Conservation (phyloP, 495 filamentous ascomycete species). For the Lentithecium fluviatile region DNA sequence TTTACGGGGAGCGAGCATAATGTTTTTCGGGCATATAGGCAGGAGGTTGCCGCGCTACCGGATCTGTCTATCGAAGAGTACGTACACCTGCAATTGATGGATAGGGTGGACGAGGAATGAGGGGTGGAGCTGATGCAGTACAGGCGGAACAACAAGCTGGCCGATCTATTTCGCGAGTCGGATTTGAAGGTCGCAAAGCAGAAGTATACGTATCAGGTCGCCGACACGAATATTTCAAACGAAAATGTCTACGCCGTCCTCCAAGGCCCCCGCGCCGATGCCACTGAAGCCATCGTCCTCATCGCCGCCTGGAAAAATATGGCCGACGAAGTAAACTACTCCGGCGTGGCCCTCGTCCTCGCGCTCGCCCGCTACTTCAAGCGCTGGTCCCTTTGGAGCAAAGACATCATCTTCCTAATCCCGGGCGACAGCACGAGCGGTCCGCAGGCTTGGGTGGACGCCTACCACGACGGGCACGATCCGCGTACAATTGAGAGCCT, state of each 20-base stretch:
- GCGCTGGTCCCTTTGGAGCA: slow-evolving; percentile 96
- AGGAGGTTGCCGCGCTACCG: slow-evolving; percentile 59
- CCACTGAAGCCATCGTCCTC: slow-evolving; percentile 95
- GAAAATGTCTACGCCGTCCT: slow-evolving; percentile 94
- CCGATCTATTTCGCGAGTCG: slow-evolving; percentile 67
- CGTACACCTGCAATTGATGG: neutral
- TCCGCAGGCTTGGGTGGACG: slow-evolving; percentile 95
- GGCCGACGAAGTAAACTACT: slow-evolving; percentile 74
- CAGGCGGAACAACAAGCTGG: slow-evolving; percentile 58
- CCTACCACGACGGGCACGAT: slow-evolving; percentile 86
- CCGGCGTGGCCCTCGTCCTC: slow-evolving; percentile 79
- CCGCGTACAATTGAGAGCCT: slow-evolving; percentile 67
- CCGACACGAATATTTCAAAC: slow-evolving; percentile 70
- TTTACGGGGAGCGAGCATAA: slow-evolving; percentile 95
- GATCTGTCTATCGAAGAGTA: slow-evolving; percentile 36
- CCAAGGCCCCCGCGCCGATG: slow-evolving; percentile 92
- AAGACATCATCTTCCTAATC: slow-evolving; percentile 93
- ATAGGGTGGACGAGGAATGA: no score
- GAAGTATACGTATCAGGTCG: slow-evolving; percentile 73
- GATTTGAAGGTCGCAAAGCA: slow-evolving; percentile 86
- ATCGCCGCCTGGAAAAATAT: slow-evolving; percentile 86
- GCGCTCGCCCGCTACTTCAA: slow-evolving; percentile 94
- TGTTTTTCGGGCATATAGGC: slow-evolving; percentile 86
- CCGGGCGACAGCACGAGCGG: slow-evolving; percentile 85
- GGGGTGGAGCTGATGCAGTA: slow-evolving; percentile 2